phyloP scores from a whole-genome alignment of 164 flowering plant genomes.

The Dillenia turbinata region DNA sequence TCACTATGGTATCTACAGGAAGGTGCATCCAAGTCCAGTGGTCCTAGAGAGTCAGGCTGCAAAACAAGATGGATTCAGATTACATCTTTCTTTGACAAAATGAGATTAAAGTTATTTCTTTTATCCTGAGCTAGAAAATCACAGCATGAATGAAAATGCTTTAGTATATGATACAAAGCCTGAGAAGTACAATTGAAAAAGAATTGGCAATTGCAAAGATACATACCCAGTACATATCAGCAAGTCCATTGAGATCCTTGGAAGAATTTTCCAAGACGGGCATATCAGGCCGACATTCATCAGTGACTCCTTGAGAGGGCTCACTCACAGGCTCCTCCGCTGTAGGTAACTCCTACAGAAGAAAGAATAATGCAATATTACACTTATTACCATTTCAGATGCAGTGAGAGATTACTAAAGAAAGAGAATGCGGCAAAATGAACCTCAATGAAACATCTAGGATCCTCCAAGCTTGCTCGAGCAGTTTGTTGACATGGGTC shows the following conservation, averaged over 20 bases:
- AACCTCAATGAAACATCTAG: constrained; percentile 41
- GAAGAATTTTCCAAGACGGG: constrained; percentile 25
- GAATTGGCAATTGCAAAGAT: background rate
- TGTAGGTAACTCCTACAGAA: constrained; percentile 46
- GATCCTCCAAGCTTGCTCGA: constrained; percentile 17
- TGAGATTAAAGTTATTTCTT: no score
- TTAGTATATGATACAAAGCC: background rate
- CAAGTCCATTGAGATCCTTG: constrained; percentile 42
- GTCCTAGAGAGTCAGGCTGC: constrained; percentile 97
- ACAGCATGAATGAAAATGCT: no score
- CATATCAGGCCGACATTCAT: constrained; percentile 26
- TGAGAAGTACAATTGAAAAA: background rate
- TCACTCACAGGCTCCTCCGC: constrained; percentile 16
- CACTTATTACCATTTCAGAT: background rate
- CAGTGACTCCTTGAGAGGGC: constrained; percentile 21
- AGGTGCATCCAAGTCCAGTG: constrained; percentile 76
- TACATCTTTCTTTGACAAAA: background rate
- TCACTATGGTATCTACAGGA: constrained; percentile 60
- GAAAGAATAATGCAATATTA: constrained; percentile 4
- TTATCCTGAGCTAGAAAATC: no score
- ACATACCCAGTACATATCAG: constrained; percentile 90
- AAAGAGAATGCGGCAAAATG: background rate
- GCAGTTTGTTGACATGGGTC: constrained; percentile 17
- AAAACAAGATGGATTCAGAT: constrained; percentile 16
- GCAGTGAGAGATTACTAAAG: background rate